A percentile compares a stretch with the other conserved stretches of the same genome.
phyloP scores from a whole-genome alignment of 768 basidiomycete species.

The Boletus pseudopeckii region DNA sequence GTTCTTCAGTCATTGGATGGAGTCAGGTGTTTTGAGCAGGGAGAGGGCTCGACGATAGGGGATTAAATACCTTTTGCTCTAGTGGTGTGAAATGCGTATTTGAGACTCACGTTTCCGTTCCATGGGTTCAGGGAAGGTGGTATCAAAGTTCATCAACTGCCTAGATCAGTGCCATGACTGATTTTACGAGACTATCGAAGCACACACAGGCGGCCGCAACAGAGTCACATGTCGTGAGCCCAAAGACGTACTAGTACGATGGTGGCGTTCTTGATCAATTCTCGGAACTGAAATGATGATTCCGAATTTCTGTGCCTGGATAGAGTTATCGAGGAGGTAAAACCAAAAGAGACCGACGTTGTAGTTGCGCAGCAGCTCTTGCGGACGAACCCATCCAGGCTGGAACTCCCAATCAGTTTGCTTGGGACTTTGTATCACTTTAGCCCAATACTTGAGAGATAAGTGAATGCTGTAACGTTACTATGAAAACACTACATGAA shows the following conservation, averaged over 20 bases:
- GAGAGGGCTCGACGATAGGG: background rate
- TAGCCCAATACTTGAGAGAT: no score
- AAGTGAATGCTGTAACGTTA: no score
- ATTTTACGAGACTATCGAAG: background rate
- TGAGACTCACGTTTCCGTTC: background rate
- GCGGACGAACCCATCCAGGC: no score
- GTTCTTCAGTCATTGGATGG: constrained; percentile 4
- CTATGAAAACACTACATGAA: no score
- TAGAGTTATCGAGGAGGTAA: background rate
- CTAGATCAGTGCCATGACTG: background rate
- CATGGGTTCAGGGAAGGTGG: background rate
- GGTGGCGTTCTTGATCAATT: background rate
- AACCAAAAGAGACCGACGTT: background rate
- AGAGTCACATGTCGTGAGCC: no score
- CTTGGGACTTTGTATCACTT: no score
- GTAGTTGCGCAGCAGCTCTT: no score
- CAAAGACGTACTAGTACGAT: background rate
- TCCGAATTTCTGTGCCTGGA: background rate
- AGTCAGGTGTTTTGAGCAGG: background rate
- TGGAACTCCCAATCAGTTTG: no score
- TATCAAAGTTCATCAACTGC: no score
- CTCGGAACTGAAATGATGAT: background rate
- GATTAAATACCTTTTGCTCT: background rate
- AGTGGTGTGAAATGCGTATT: background rate
- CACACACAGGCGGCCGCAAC: no score